phyloP scores from a whole-genome alignment of 23 red algal genomes.

The Pyropia yezoensis region DNA sequence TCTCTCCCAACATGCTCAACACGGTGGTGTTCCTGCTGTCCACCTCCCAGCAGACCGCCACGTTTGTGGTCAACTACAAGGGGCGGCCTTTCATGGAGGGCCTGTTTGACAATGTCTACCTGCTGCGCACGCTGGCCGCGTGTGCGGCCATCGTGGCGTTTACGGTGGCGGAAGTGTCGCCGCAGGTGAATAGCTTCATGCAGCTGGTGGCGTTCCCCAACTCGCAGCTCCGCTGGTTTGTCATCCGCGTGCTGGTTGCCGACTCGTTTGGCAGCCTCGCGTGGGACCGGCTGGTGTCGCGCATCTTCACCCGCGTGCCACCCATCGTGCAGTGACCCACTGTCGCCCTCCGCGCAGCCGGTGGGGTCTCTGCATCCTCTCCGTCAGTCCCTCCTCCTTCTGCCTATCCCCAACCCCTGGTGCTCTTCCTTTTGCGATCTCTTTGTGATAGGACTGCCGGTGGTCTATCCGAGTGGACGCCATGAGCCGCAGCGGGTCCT shows the following conservation, averaged over 20 bases:
- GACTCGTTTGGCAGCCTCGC: constrained; percentile 44
- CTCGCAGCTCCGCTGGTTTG: constrained; percentile 15
- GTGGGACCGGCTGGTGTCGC: constrained; percentile 39
- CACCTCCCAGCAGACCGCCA: constrained; percentile 77
- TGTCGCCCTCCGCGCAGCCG: no score
- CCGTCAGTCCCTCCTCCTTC: no score
- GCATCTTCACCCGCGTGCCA: constrained; percentile 30
- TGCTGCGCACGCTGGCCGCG: constrained; percentile 37
- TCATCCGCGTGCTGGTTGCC: constrained; percentile 19
- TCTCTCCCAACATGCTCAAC: constrained; percentile 78
- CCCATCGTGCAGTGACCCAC: constrained; percentile 20
- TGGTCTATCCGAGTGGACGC: no score
- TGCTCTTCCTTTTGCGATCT: no score
- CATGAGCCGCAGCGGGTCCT: no score
- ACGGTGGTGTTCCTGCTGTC: constrained; percentile 91
- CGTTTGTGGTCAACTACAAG: constrained; percentile 91
- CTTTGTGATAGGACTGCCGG: no score
- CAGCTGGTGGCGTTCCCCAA: constrained; percentile 54
- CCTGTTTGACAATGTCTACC: constrained; percentile 45
- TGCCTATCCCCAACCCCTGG: no score
- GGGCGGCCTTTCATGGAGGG: constrained; percentile 94
- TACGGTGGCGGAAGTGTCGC: constrained; percentile 44
- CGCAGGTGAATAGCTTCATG: constrained; percentile 55
- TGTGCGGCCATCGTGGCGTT: constrained; percentile 20
- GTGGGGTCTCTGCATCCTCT: no score